Percentiles rank a stretch among this genome's conserved stretches.
These are phyloP conservation scores for Spergularia azorica DNA, from an alignment of 179 eudicot genomes.

Conservation along the genomic window DNA sequence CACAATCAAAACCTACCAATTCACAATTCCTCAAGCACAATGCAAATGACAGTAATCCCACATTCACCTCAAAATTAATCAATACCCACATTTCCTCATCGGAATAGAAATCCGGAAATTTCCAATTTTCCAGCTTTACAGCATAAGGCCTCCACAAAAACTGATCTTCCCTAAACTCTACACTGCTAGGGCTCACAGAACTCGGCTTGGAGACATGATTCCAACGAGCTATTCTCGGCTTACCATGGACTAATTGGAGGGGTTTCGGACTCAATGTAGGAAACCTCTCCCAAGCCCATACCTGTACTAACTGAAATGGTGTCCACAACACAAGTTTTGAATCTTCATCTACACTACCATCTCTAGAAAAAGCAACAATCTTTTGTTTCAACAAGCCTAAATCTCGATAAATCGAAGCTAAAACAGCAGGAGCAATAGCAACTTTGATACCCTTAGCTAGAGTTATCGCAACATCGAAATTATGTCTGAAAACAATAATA, in stretches of 20 bases:
- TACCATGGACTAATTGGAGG: conserved; percentile 3
- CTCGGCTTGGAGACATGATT: background rate
- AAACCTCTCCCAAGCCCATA: conserved; percentile 56
- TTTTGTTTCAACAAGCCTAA: conserved; percentile 32
- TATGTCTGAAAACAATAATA: background rate
- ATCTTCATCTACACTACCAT: background rate
- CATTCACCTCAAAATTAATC: conserved; percentile 15
- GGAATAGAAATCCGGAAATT: conserved; percentile 19
- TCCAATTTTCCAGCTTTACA: conserved; percentile 15
- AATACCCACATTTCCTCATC: conserved; percentile 25
- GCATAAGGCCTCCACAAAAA: conserved; percentile 47
- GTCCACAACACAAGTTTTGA: conserved; percentile 13
- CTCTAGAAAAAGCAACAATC: background rate
- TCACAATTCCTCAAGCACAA: conserved; percentile 35
- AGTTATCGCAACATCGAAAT: conserved; percentile 36
- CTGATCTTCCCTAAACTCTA: conserved; percentile 24
- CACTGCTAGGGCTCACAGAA: conserved; percentile 7
- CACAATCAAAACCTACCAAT: conserved; percentile 37
- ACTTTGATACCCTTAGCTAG: conserved; percentile 40
- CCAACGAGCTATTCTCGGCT: conserved; percentile 43
- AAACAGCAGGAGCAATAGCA: conserved; percentile 45
- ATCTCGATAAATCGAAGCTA: conserved; percentile 41
- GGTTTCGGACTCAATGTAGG: conserved; percentile 28
- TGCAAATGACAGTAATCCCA: conserved; percentile 30
- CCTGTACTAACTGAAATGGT: conserved; percentile 37